Conservation (phyloP, 441 rosid genomes). For the Bocquillonia castaneifolia region DNA sequence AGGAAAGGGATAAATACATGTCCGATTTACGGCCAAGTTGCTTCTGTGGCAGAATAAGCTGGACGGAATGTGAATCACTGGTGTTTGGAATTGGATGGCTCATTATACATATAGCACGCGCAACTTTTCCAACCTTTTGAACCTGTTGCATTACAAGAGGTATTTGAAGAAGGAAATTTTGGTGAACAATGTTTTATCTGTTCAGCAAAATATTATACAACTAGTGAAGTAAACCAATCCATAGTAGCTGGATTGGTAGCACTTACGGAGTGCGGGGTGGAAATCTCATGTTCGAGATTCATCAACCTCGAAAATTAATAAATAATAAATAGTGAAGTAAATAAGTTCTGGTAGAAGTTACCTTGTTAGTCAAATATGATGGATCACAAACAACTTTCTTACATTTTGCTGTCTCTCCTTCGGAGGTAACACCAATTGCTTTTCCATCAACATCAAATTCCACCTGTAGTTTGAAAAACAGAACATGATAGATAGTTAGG, state of each 20-base stretch:
- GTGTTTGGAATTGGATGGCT: constrained; percentile 78
- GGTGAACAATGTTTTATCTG: too few relatives aligned
- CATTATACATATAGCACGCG: constrained; percentile 79
- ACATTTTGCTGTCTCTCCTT: constrained; percentile 83
- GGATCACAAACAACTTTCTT: constrained; percentile 88
- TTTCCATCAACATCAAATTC: constrained; percentile 62
- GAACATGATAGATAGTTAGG: not conserved
- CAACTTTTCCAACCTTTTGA: constrained; percentile 69
- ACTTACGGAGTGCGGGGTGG: too few relatives aligned
- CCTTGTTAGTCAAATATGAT: constrained; percentile 70
- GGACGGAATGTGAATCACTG: constrained; percentile 71
- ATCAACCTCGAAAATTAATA: too few relatives aligned
- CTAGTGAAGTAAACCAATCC: not conserved
- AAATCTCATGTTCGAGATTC: too few relatives aligned
- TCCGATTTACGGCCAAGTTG: constrained; percentile 79
- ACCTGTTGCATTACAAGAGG: constrained; percentile 38
- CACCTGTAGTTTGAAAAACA: constrained; percentile 37
- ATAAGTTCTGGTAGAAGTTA: constrained; percentile 18
- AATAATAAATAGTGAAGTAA: too few relatives aligned
- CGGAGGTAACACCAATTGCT: constrained; percentile 67
- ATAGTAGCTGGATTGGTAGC: too few relatives aligned
- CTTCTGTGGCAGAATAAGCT: constrained; percentile 78
- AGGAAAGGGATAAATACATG: constrained; percentile 35
- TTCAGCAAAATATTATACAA: too few relatives aligned
- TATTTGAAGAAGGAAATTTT: not conserved